These are phyloP conservation scores for Larix kaempferi DNA, from an alignment of 75 land plant species.

Conservation along the genomic window DNA sequence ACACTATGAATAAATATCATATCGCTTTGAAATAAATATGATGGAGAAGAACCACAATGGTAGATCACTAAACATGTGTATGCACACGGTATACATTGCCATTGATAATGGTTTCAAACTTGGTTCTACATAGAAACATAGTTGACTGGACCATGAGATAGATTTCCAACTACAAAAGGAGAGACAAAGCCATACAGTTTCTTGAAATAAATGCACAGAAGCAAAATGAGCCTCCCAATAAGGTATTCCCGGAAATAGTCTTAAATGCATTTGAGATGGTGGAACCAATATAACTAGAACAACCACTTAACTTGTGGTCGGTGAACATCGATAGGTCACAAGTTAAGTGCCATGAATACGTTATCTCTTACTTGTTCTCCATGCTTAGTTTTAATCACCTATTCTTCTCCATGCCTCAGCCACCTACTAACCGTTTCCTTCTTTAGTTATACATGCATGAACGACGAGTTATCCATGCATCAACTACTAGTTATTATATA, in stretches of 20 bases:
- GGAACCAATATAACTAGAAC: slow-evolving; percentile 63
- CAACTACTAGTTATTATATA: too few relatives aligned
- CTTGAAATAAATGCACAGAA: slow-evolving; percentile 61
- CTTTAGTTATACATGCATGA: too few relatives aligned
- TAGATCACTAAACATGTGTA: slow-evolving; percentile 95
- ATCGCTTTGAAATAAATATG: too few relatives aligned
- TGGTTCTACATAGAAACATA: slow-evolving; percentile 62
- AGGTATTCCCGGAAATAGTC: slow-evolving; percentile 75
- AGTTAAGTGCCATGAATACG: too few relatives aligned
- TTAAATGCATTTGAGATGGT: slow-evolving; percentile 84
- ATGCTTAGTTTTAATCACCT: too few relatives aligned
- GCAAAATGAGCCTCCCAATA: slow-evolving; percentile 71
- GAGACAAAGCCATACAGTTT: slow-evolving; percentile 64
- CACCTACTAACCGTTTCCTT: too few relatives aligned
- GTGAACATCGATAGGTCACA: too few relatives aligned
- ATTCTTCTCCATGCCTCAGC: too few relatives aligned
- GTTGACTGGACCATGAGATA: slow-evolving; percentile 91
- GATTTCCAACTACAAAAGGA: slow-evolving; percentile 76
- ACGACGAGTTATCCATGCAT: too few relatives aligned
- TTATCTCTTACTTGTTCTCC: too few relatives aligned
- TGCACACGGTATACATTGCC: slow-evolving; percentile 87
- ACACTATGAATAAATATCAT: too few relatives aligned
- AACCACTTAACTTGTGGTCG: too few relatives aligned
- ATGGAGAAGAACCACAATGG: slow-evolving; percentile 91
- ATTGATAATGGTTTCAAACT: slow-evolving; percentile 73